phyloP scores from a whole-genome alignment of 768 basidiomycete species.

The Galerina sulciceps region DNA sequence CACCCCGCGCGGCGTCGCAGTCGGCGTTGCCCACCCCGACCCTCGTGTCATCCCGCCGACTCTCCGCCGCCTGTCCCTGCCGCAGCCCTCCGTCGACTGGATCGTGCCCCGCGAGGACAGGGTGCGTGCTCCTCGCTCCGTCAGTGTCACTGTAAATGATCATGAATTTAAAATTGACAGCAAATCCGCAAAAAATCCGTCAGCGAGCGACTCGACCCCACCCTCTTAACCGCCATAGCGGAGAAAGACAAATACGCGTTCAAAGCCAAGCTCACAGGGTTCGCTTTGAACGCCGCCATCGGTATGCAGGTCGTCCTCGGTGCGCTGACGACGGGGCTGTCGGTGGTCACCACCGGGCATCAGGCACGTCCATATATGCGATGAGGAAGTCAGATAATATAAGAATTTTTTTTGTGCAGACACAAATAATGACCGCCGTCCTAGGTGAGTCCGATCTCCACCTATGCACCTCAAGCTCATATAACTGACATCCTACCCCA shows the following conservation, averaged over 20 bases:
- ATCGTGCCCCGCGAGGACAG: neutral
- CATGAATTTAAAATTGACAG: neutral
- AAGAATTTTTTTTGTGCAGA: slow-evolving; percentile 25
- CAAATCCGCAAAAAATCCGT: slow-evolving; percentile 38
- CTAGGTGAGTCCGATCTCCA: slow-evolving; percentile 31
- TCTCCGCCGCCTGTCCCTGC: slow-evolving; percentile 1
- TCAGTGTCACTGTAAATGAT: neutral
- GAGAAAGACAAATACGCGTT: slow-evolving; percentile 50
- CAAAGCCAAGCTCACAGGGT: slow-evolving; percentile 48
- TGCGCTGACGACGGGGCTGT: slow-evolving; percentile 67
- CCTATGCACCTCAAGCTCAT: neutral
- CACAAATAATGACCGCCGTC: slow-evolving; percentile 39
- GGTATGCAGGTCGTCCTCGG: slow-evolving; percentile 67
- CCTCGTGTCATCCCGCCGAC: slow-evolving; percentile 1
- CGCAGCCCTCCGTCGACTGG: neutral
- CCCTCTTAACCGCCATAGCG: slow-evolving; percentile 47
- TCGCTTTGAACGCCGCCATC: slow-evolving; percentile 52
- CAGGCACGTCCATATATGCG: slow-evolving; percentile 32
- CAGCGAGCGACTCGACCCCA: slow-evolving; percentile 58
- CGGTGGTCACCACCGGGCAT: slow-evolving; percentile 44
- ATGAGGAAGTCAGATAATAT: no score
- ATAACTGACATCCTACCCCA: neutral
- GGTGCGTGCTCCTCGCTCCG: neutral
- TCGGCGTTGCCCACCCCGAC: neutral
- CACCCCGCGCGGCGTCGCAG: neutral